Percentiles rank a stretch among this genome's conserved stretches.
These are phyloP conservation scores for Amborella trichopoda DNA, from an alignment of 164 flowering plant species.

Conservation along the genomic window DNA sequence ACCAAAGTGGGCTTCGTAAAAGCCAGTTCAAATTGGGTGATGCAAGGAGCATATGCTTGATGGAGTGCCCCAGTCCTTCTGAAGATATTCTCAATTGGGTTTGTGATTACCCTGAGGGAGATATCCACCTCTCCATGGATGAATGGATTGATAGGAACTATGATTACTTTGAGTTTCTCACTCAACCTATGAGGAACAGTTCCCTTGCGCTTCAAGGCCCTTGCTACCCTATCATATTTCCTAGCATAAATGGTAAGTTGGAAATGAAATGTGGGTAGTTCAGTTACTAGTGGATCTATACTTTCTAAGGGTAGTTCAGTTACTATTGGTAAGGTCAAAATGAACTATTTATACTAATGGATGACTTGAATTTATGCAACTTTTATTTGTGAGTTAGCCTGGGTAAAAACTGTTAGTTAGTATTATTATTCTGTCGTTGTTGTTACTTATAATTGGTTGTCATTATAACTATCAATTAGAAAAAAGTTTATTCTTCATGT, in stretches of 20 bases:
- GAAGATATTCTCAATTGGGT: conserved; percentile 89
- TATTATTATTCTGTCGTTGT: no score
- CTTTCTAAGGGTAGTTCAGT: no score
- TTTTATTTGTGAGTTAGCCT: not conserved
- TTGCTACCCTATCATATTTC: conserved; percentile 95
- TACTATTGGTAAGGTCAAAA: no score
- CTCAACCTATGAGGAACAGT: conserved; percentile 73
- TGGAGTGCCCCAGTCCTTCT: conserved; percentile 83
- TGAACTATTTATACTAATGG: no score
- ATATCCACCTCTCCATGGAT: conserved; percentile 46
- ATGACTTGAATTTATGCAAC: not conserved
- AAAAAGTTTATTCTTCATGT: no score
- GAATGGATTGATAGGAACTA: conserved; percentile 91
- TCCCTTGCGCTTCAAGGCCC: conserved; percentile 98
- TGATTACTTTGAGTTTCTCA: conserved; percentile 82
- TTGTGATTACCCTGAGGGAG: conserved; percentile 96
- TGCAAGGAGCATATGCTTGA: conserved; percentile 78
- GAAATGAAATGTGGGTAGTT: no score
- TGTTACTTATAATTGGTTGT: no score
- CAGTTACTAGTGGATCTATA: no score
- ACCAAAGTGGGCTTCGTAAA: conserved; percentile 64
- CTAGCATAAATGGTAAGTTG: conserved; percentile 84
- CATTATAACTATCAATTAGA: no score
- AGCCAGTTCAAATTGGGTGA: conserved; percentile 50
- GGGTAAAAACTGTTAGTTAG: no score